Conservation (phyloP, 495 filamentous ascomycete genomes). For the Podospora pseudocomata region DNA sequence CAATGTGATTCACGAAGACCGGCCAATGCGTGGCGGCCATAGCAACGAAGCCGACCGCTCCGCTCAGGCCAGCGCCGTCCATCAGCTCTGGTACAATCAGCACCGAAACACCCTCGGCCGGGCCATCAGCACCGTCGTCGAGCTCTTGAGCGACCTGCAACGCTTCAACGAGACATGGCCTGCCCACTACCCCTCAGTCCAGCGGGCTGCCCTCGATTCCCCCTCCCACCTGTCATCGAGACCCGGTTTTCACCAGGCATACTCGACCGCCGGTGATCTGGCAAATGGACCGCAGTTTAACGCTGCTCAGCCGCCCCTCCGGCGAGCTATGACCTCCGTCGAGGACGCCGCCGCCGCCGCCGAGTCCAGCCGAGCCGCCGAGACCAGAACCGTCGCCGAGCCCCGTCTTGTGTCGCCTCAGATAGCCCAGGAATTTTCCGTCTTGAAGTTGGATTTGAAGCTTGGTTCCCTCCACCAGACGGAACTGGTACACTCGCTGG, state of each 20-base stretch:
- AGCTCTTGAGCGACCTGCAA: slow-evolving; percentile 73
- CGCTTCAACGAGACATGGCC: slow-evolving; percentile 90
- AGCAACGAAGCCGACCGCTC: slow-evolving; percentile 36
- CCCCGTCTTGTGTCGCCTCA: slow-evolving; percentile 82
- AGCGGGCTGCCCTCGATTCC: slow-evolving; percentile 52
- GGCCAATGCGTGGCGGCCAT: slow-evolving; percentile 45
- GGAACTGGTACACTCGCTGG: slow-evolving; percentile 93
- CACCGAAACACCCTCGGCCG: slow-evolving; percentile 82
- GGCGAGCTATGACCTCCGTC: slow-evolving; percentile 68
- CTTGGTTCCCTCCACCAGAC: slow-evolving; percentile 79
- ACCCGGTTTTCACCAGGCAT: slow-evolving; percentile 54
- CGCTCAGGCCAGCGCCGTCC: slow-evolving; percentile 44
- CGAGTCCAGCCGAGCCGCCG: slow-evolving; percentile 69
- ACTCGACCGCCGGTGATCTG: slow-evolving; percentile 41
- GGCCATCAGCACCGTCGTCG: slow-evolving; percentile 78
- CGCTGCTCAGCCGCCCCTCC: slow-evolving; percentile 49
- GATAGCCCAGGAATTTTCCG: slow-evolving; percentile 92
- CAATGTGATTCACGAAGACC: slow-evolving; percentile 59
- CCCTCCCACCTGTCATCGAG: slow-evolving; percentile 39
- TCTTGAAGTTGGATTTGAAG: slow-evolving; percentile 91
- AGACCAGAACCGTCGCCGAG: slow-evolving; percentile 54
- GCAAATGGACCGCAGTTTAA: slow-evolving; percentile 19
- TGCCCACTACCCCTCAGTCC: slow-evolving; percentile 87
- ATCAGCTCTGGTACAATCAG: slow-evolving; percentile 70
- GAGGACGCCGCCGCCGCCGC: slow-evolving; percentile 58